Percentiles rank a stretch among this genome's conserved stretches.
These are phyloP conservation scores for Sporothrix pseudoabietina DNA, from an alignment of 2,329 filamentous ascomycete species.

Conservation along the genomic window DNA sequence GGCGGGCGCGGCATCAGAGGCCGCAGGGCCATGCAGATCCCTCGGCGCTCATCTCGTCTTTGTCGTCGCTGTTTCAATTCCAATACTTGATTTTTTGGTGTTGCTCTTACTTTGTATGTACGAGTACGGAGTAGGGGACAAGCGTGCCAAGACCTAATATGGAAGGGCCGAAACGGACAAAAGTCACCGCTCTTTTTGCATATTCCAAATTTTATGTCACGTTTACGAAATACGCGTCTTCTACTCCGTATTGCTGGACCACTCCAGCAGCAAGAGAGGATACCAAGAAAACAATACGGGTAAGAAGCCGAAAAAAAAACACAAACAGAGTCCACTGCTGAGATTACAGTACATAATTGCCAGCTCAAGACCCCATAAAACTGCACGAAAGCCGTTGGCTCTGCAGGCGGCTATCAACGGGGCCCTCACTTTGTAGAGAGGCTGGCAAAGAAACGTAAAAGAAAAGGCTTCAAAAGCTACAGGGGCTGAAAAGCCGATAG, in stretches of 20 bases:
- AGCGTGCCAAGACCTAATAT: slow-evolving; percentile 10
- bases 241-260: too few species aligned
- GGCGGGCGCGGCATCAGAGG: neutral
- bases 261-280: neutral
- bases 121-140: too few species aligned
- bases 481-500: neutral
- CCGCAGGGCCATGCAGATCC: slow-evolving; percentile 15
- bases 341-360: neutral
- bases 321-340: neutral
- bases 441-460: neutral
- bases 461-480: neutral
- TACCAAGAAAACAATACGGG: neutral
- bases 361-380: neutral
- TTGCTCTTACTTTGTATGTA: neutral
- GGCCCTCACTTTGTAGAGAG: neutral
- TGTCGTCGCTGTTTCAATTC: neutral
- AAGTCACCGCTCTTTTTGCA: slow-evolving; percentile 19
- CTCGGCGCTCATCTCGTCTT: slow-evolving; percentile 9
- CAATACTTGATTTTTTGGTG: neutral
- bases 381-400: neutral
- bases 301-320: neutral
- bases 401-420: slow-evolving; percentile 9
- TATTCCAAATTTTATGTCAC: neutral
- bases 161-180: neutral
- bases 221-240: neutral